A percentile compares a stretch with the other conserved stretches of the same genome.
These are phyloP conservation scores for Pyrenopolyporus hunteri DNA, from an alignment of 495 filamentous ascomycete genomes.

Conservation along the genomic window DNA sequence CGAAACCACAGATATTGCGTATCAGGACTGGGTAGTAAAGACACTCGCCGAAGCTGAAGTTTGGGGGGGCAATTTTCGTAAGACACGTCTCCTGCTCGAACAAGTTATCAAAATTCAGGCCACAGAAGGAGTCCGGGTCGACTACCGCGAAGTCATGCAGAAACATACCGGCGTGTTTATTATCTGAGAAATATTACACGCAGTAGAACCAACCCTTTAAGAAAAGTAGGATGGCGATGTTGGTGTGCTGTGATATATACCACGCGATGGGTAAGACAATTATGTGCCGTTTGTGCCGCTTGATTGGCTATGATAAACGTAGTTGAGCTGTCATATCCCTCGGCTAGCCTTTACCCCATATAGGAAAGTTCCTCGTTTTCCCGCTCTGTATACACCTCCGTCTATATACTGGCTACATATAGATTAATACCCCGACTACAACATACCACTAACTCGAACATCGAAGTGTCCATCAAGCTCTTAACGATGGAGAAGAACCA, in stretches of 20 bases:
- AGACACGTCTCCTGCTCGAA: slow-evolving; percentile 20
- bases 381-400: too few relatives aligned
- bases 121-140: slow-evolving; percentile 17
- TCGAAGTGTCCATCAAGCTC: not conserved
- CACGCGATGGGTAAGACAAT: not conserved
- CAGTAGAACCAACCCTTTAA: not conserved
- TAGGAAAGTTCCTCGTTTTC: too few relatives aligned
- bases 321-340: too few relatives aligned
- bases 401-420: too few relatives aligned
- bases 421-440: too few relatives aligned
- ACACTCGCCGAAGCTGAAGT: slow-evolving; percentile 17
- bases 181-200: slow-evolving; percentile 1
- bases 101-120: slow-evolving; percentile 23
- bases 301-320: too few relatives aligned
- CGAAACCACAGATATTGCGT: slow-evolving; percentile 18
- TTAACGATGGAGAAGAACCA: slow-evolving; percentile 19
- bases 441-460: too few relatives aligned
- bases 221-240: not conserved
- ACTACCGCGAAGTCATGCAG: slow-evolving; percentile 27
- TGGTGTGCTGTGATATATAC: not conserved
- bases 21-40: slow-evolving; percentile 21
- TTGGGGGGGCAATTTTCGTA: slow-evolving; percentile 28
- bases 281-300: too few relatives aligned
- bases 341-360: too few relatives aligned
- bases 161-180: slow-evolving; percentile 20